Percentiles rank a stretch among this genome's conserved stretches.
Evolutionary conservation across 306 rosid species (phyloP).

Genomic region (Rubus parviflorus): DNA sequence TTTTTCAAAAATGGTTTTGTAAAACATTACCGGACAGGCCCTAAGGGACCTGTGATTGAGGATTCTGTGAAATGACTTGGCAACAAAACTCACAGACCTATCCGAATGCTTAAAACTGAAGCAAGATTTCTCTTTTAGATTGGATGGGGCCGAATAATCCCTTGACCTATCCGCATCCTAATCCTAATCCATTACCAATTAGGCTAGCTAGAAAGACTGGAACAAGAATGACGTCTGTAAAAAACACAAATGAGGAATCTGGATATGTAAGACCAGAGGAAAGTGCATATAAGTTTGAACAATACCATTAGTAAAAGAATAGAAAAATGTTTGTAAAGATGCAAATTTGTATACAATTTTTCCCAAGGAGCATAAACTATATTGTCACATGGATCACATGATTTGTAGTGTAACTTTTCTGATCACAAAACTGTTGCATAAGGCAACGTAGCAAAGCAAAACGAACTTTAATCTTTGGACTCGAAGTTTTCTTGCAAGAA

Average conservation of each 20-base stretch:
- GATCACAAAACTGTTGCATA: not conserved
- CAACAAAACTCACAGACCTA: not conserved
- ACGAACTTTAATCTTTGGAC: slow-evolving; percentile 23
- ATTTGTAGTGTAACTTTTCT: not conserved
- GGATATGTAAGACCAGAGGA: not conserved
- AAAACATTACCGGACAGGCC: too few relatives aligned
- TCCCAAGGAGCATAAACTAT: not conserved
- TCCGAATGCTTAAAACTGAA: not conserved
- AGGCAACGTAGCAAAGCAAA: not conserved
- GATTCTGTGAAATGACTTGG: not conserved
- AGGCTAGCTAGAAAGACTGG: not conserved
- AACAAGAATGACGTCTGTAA: not conserved
- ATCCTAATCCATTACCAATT: not conserved
- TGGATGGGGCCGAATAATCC: not conserved
- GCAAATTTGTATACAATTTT: slow-evolving; percentile 31
- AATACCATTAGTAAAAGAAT: not conserved
- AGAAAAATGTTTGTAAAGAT: not conserved
- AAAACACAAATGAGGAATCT: not conserved
- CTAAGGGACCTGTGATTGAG: not conserved
- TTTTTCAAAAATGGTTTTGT: too few relatives aligned
- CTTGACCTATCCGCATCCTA: not conserved
- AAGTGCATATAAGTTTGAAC: not conserved
- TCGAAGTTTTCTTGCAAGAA: slow-evolving; percentile 66
- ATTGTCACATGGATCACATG: not conserved
- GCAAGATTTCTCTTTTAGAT: not conserved